Conservation (phyloP, 768 basidiomycete species). For the Inosperma sp. region DNA sequence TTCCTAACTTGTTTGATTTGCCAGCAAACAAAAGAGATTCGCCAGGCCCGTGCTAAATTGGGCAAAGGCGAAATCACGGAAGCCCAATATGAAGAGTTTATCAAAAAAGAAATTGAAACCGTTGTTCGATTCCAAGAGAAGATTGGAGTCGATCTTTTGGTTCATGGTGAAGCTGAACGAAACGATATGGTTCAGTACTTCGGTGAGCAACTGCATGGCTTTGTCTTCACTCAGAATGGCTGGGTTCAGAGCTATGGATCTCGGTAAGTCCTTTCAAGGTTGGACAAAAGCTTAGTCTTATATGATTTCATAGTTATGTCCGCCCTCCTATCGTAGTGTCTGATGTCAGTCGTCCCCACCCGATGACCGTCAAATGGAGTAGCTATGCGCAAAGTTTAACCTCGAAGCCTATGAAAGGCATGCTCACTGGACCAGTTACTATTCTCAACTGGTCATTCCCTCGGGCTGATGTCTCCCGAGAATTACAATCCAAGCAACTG, state of each 20-base stretch:
- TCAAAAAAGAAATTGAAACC: slow-evolving; percentile 92
- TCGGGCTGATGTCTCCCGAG: slow-evolving; percentile 93
- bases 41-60: slow-evolving; percentile 91
- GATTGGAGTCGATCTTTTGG: slow-evolving; percentile 92
- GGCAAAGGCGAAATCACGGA: slow-evolving; percentile 85
- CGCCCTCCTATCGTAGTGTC: slow-evolving; percentile 98
- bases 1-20: slow-evolving; percentile 15
- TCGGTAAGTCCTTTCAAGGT: slow-evolving; percentile 45
- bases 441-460: slow-evolving; percentile 99
- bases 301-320: slow-evolving; percentile 60
- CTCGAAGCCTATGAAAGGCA: slow-evolving; percentile 96
- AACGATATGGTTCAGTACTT: slow-evolving; percentile 99
- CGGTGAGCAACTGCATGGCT: slow-evolving; percentile 90
- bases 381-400: slow-evolving; percentile 94
- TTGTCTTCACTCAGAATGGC: slow-evolving; percentile 96
- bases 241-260: slow-evolving; percentile 99
- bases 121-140: slow-evolving; percentile 97
- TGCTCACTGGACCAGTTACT: slow-evolving; percentile 97
- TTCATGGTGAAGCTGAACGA: slow-evolving; percentile 98
- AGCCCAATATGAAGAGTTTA: slow-evolving; percentile 92
- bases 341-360: slow-evolving; percentile 86
- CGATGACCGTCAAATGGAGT: slow-evolving; percentile 98
- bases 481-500: slow-evolving; percentile 96
- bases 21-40: slow-evolving; percentile 98
- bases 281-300: not conserved